These are phyloP conservation scores for Nicotiana obtusifolia DNA, from an alignment of 257 asterid species.

Conservation along the genomic window DNA sequence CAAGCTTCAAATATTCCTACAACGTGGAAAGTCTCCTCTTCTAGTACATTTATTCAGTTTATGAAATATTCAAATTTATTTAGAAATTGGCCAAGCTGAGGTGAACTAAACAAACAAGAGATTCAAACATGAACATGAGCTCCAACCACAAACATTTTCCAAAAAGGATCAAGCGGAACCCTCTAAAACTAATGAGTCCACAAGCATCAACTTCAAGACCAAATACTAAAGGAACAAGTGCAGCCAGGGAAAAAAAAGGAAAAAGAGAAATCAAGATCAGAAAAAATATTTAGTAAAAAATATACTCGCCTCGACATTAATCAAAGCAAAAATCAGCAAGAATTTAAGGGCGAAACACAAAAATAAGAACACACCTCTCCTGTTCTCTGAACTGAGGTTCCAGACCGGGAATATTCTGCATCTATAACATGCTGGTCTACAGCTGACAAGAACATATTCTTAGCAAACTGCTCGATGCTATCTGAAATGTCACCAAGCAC, in stretches of 20 bases:
- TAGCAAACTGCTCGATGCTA: constrained; percentile 77
- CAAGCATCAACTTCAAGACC: background rate
- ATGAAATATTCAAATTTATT: background rate
- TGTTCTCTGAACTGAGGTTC: constrained; percentile 41
- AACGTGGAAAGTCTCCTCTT: background rate
- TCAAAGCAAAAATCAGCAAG: background rate
- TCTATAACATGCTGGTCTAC: constrained; percentile 48
- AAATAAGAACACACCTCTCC: constrained; percentile 48
- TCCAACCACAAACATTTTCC: constrained; percentile 4
- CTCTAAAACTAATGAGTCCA: background rate
- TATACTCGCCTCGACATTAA: background rate
- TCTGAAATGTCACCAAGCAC: constrained; percentile 55
- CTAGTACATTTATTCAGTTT: background rate
- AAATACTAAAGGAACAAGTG: background rate
- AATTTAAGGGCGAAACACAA: constrained; percentile 4
- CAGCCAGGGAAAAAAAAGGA: background rate
- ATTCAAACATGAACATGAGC: background rate
- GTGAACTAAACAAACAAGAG: constrained; percentile 1
- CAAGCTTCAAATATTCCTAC: background rate
- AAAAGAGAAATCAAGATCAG: background rate
- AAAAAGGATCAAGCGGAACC: background rate
- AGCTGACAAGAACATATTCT: constrained; percentile 68
- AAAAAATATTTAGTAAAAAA: background rate
- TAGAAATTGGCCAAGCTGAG: background rate
- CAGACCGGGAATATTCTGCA: constrained; percentile 41